A percentile compares a stretch with the other conserved stretches of the same genome.
Conservation (phyloP, 768 basidiomycete genomes). For the Boletus rufocinnamomeus region DNA sequence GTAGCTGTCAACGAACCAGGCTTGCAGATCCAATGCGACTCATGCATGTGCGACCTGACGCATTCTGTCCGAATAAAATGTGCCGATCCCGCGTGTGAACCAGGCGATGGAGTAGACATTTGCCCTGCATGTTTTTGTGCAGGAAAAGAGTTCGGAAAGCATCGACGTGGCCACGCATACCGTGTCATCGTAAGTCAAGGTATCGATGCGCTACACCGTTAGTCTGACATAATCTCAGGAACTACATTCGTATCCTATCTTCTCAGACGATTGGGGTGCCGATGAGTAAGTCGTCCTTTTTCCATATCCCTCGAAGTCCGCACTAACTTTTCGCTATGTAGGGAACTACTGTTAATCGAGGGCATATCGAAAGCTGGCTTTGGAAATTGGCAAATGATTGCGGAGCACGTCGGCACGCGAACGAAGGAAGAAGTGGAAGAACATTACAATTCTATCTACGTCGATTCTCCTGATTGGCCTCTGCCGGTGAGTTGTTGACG, state of each 20-base stretch:
- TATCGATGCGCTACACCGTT: not conserved
- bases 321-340: conserved; percentile 32
- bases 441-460: conserved; percentile 83
- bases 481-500: conserved; percentile 59
- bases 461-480: conserved; percentile 78
- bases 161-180: conserved; percentile 86
- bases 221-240: conserved; percentile 54
- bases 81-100: conserved; percentile 76
- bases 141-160: conserved; percentile 85
- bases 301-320: not conserved
- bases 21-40: conserved; percentile 80
- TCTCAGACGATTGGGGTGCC: conserved; percentile 94
- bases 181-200: conserved; percentile 73
- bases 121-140: conserved; percentile 92
- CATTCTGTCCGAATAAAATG: conserved; percentile 98
- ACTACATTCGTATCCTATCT: conserved; percentile 95
- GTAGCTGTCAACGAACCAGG: conserved; percentile 80
- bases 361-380: conserved; percentile 86
- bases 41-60: conserved; percentile 85
- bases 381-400: conserved; percentile 96
- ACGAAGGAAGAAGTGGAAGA: conserved; percentile 91
- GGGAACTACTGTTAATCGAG: conserved; percentile 87
- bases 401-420: conserved; percentile 91
- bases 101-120: conserved; percentile 83
- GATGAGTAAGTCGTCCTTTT: conserved; percentile 71